These are phyloP conservation scores for Guyanaporus albipodus DNA, from an alignment of 768 basidiomycete genomes.

Conservation along the genomic window DNA sequence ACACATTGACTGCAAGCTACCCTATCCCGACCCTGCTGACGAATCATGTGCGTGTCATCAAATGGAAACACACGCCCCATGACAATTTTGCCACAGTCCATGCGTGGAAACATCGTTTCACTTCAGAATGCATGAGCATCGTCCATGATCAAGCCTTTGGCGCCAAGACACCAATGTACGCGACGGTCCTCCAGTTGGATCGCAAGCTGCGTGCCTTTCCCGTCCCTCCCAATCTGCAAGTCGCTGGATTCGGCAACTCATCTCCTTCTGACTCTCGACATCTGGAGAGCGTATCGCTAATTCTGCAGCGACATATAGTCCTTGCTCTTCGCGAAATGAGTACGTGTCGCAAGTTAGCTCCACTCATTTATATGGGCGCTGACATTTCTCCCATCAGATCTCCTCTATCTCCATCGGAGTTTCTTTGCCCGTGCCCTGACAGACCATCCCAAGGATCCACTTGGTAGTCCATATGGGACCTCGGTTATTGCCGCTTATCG, in stretches of 20 bases:
- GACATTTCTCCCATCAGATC: conserved; percentile 38
- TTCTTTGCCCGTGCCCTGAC: conserved; percentile 72
- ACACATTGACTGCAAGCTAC: conserved; percentile 65
- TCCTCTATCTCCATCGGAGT: conserved; percentile 67
- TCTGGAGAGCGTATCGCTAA: conserved; percentile 38
- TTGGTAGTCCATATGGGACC: conserved; percentile 68
- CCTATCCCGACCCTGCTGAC: conserved; percentile 45
- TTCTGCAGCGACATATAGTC: conserved; percentile 63
- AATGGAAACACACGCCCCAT: conserved; percentile 1
- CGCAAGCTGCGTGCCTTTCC: conserved; percentile 65
- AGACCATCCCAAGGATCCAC: conserved; percentile 69
- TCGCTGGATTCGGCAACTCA: conserved; percentile 61
- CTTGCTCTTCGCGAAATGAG: conserved; percentile 68
- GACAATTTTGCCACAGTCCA: conserved; percentile 39
- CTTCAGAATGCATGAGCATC: conserved; percentile 63
- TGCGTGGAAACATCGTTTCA: conserved; percentile 67
- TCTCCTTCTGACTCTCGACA: conserved; percentile 40
- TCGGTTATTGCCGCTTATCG: conserved; percentile 74
- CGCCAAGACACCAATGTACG: conserved; percentile 64
- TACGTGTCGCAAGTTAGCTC: conserved; percentile 37
- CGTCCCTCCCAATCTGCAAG: conserved; percentile 61
- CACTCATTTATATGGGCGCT: conserved; percentile 1
- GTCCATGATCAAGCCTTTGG: conserved; percentile 71
- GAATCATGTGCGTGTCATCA: conserved; percentile 51
- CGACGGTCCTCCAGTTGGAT: conserved; percentile 63